A percentile compares a stretch with the other conserved stretches of the same genome.
Conservation (phyloP, 208 protist species). For the Herpetomonas tarakana region DNA sequence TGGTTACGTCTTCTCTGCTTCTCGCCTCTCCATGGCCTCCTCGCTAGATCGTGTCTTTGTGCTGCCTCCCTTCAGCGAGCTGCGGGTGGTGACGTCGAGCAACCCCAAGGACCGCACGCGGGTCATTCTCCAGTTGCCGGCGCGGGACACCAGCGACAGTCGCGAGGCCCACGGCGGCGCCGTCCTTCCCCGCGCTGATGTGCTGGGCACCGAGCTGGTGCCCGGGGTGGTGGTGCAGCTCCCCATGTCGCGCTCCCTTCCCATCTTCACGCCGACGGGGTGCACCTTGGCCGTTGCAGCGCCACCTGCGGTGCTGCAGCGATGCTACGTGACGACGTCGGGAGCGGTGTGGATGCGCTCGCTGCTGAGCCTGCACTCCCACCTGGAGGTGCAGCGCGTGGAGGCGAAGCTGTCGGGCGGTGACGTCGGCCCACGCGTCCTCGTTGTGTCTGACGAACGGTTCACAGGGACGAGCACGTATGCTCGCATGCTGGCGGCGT, state of each 20-base stretch:
- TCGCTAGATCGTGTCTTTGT: slow-evolving; percentile 33
- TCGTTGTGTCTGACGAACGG: slow-evolving; percentile 53
- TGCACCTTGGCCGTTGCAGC: slow-evolving; percentile 46
- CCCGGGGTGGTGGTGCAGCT: slow-evolving; percentile 44
- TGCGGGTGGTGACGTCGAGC: slow-evolving; percentile 36
- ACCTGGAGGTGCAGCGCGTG: slow-evolving; percentile 45
- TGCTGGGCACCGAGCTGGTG: slow-evolving; percentile 50
- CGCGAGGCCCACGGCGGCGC: neutral
- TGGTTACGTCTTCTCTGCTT: no score
- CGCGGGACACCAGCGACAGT: slow-evolving; percentile 12
- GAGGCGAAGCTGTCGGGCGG: slow-evolving; percentile 20
- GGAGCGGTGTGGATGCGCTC: slow-evolving; percentile 47
- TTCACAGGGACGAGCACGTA: slow-evolving; percentile 49
- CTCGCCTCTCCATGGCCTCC: no score
- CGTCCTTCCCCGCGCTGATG: slow-evolving; percentile 32
- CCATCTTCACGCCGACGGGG: slow-evolving; percentile 58
- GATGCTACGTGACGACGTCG: slow-evolving; percentile 35
- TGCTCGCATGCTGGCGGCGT: slow-evolving; percentile 40
- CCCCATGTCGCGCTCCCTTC: slow-evolving; percentile 27
- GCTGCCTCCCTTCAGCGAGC: slow-evolving; percentile 47
- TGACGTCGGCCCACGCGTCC: slow-evolving; percentile 48
- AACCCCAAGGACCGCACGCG: slow-evolving; percentile 12
- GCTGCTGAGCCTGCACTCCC: slow-evolving; percentile 53
- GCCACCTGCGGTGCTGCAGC: slow-evolving; percentile 39
- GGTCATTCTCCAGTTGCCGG: slow-evolving; percentile 26